phyloP scores from a whole-genome alignment of 2,329 filamentous ascomycete genomes.

The Madurella fahalii region DNA sequence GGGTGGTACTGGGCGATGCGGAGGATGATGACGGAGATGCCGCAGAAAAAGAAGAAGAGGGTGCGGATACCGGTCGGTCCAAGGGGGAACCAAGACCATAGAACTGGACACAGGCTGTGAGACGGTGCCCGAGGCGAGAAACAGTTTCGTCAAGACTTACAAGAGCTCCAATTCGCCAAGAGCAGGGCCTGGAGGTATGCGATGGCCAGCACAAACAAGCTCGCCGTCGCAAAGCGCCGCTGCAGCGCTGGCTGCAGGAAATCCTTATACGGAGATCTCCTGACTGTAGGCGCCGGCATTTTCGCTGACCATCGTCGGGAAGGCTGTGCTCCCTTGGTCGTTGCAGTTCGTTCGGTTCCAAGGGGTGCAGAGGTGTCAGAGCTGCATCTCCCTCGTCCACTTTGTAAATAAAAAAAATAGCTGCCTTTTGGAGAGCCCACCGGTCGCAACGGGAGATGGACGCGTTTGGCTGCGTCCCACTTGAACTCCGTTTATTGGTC shows the following conservation, averaged over 20 bases:
- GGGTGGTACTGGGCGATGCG: slow-evolving; percentile 81
- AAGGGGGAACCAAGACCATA: slow-evolving; percentile 86
- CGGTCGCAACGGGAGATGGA: slow-evolving; percentile 3
- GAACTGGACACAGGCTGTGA: slow-evolving; percentile 43
- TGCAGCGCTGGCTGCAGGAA: slow-evolving; percentile 87
- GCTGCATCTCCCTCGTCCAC: background rate
- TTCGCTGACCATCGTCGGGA: slow-evolving; percentile 42
- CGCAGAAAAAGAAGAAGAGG: slow-evolving; percentile 69
- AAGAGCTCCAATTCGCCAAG: slow-evolving; percentile 64
- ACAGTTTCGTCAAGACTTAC: slow-evolving; percentile 44
- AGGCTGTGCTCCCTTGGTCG: background rate
- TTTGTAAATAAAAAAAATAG: slow-evolving; percentile 13
- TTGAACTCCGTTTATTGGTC: slow-evolving; percentile 2
- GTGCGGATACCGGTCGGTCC: slow-evolving; percentile 72
- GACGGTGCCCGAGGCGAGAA: background rate
- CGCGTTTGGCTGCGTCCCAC: background rate
- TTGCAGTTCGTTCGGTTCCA: background rate
- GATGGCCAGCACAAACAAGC: slow-evolving; percentile 62
- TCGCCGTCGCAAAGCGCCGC: slow-evolving; percentile 76
- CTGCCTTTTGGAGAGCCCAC: background rate
- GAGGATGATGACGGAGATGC: slow-evolving; percentile 74
- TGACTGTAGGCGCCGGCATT: slow-evolving; percentile 52
- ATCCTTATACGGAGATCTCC: slow-evolving; percentile 70
- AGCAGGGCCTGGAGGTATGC: slow-evolving; percentile 70
- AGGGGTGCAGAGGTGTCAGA: too few species aligned